Conservation (phyloP, 495 filamentous ascomycete species). For the Xylaria venustula region DNA sequence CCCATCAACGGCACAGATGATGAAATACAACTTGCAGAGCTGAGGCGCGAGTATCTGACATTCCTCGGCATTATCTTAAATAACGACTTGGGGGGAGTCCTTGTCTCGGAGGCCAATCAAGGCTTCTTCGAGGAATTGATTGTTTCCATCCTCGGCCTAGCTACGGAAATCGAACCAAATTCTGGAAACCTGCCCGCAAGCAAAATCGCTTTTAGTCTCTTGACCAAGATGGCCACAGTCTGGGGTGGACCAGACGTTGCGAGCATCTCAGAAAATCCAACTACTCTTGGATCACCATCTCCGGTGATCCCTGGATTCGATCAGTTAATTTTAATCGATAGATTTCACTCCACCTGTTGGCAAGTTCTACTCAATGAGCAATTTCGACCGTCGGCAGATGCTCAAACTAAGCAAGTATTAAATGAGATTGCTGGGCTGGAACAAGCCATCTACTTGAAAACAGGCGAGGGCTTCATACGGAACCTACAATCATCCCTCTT, state of each 20-base stretch:
- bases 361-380: slow-evolving; percentile 68
- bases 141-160: slow-evolving; percentile 75
- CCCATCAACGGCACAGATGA: slow-evolving; percentile 92
- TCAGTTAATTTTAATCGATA: slow-evolving; percentile 71
- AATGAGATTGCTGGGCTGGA: slow-evolving; percentile 82
- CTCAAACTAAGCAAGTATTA: slow-evolving; percentile 79
- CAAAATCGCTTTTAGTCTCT: slow-evolving; percentile 75
- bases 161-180: slow-evolving; percentile 67
- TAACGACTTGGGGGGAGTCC: slow-evolving; percentile 83
- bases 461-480: slow-evolving; percentile 58
- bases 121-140: slow-evolving; percentile 82
- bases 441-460: slow-evolving; percentile 83
- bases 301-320: slow-evolving; percentile 84
- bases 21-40: slow-evolving; percentile 86
- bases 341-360: slow-evolving; percentile 90
- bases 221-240: slow-evolving; percentile 70
- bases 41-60: slow-evolving; percentile 88
- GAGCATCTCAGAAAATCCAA: slow-evolving; percentile 47
- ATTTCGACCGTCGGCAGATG: slow-evolving; percentile 76
- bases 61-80: slow-evolving; percentile 84
- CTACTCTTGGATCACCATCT: slow-evolving; percentile 37
- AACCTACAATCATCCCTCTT: slow-evolving; percentile 50
- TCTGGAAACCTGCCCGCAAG: slow-evolving; percentile 68
- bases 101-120: slow-evolving; percentile 87
- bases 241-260: slow-evolving; percentile 84